Conservation (phyloP, 179 eudicot species). For the Drosera spatulata region DNA sequence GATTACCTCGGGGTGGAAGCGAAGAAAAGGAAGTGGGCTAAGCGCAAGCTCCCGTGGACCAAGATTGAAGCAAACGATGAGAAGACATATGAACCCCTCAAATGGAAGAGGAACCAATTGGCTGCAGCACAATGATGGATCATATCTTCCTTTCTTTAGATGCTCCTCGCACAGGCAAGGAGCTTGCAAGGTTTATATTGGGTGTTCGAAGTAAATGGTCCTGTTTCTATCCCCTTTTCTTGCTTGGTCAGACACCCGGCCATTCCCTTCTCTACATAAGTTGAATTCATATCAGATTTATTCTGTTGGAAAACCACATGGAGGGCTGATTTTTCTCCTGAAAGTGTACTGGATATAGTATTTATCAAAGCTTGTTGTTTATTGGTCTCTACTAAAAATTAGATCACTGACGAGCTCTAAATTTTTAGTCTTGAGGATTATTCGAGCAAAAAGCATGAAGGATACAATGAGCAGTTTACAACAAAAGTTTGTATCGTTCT, state of each 20-base stretch:
- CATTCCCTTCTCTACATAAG: neutral
- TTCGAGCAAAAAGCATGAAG: too few species aligned
- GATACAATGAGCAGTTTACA: too few species aligned
- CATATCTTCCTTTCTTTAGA: neutral
- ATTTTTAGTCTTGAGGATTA: too few species aligned
- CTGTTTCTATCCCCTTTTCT: neutral
- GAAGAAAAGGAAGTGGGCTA: slow-evolving; percentile 32
- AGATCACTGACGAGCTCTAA: too few species aligned
- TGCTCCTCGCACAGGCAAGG: neutral
- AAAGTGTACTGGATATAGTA: too few species aligned
- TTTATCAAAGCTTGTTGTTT: too few species aligned
- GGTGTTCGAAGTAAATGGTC: neutral
- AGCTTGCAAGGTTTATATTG: neutral
- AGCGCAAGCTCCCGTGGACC: slow-evolving; percentile 54
- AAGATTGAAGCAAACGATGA: slow-evolving; percentile 21
- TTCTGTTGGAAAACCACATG: too few species aligned
- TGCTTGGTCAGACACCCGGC: neutral
- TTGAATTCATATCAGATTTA: neutral
- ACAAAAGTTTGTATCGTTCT: too few species aligned
- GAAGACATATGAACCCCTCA: slow-evolving; percentile 16
- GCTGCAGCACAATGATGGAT: slow-evolving; percentile 18
- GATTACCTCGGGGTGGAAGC: slow-evolving; percentile 25
- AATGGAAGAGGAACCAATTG: slow-evolving; percentile 20
- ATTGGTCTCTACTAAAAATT: too few species aligned
- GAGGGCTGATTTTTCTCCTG: too few species aligned